phyloP scores from a whole-genome alignment of 2,329 filamentous ascomycete genomes.

The Chaetoscypha palmicola region DNA sequence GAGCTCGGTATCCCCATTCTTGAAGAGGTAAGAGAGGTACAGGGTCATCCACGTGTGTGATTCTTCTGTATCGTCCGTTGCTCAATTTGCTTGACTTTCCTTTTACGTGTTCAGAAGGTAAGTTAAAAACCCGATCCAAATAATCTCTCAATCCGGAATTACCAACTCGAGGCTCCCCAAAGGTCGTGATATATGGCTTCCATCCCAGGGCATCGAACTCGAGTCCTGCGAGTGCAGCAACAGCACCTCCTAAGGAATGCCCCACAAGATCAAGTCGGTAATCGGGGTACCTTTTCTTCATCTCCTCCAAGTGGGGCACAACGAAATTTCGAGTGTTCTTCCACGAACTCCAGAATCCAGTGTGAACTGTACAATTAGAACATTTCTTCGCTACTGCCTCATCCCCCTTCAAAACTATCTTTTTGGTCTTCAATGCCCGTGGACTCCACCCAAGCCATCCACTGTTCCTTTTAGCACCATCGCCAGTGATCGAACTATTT shows the following conservation, averaged over 20 bases:
- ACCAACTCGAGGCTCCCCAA: constrained; percentile 73
- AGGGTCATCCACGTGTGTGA: constrained; percentile 80
- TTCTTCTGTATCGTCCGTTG: constrained; percentile 52
- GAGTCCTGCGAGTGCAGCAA: constrained; percentile 78
- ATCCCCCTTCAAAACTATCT: not conserved
- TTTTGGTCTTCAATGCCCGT: constrained; percentile 1
- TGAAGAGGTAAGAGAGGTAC: constrained; percentile 76
- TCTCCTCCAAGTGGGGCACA: constrained; percentile 55
- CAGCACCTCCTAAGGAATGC: constrained; percentile 83
- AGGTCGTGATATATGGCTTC: constrained; percentile 75
- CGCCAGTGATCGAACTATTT: constrained; percentile 30
- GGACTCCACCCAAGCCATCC: constrained; percentile 13
- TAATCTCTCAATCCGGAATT: constrained; percentile 50
- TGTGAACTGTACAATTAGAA: constrained; percentile 84
- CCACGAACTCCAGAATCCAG: constrained; percentile 85
- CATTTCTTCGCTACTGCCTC: constrained; percentile 43
- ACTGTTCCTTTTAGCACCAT: not conserved
- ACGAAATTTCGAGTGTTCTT: constrained; percentile 62
- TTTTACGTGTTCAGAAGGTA: not conserved
- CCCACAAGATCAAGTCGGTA: constrained; percentile 76
- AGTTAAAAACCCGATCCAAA: constrained; percentile 45
- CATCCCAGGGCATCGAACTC: constrained; percentile 72
- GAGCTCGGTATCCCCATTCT: constrained; percentile 81
- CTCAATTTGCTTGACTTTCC: not conserved
- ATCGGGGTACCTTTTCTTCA: constrained; percentile 55